These are phyloP conservation scores for Botrytis cinerea DNA, from an alignment of 2,329 filamentous ascomycete genomes.

Conservation along the genomic window DNA sequence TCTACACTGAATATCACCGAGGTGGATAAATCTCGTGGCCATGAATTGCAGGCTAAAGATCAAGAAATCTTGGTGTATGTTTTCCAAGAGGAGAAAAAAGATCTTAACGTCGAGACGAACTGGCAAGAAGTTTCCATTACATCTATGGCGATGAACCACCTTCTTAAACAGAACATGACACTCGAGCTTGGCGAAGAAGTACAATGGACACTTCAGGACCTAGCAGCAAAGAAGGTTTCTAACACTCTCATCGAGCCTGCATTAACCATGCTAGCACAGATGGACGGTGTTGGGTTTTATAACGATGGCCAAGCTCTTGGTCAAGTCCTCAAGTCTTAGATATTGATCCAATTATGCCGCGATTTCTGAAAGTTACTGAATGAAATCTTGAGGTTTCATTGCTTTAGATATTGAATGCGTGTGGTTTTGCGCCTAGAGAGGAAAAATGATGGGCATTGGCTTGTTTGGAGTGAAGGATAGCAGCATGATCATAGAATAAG, in stretches of 20 bases:
- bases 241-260: slow-evolving; percentile 28
- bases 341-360: neutral
- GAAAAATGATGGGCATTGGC: neutral
- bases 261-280: slow-evolving; percentile 31
- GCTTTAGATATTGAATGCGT: neutral
- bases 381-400: neutral
- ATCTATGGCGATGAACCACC: slow-evolving; percentile 24
- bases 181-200: slow-evolving; percentile 34
- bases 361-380: neutral
- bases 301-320: slow-evolving; percentile 31
- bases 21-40: slow-evolving; percentile 23
- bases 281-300: slow-evolving; percentile 36
- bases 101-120: neutral
- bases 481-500: neutral
- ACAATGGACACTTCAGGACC: slow-evolving; percentile 27
- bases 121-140: slow-evolving; percentile 36
- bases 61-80: slow-evolving; percentile 20
- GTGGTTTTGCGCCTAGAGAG: neutral
- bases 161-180: slow-evolving; percentile 29
- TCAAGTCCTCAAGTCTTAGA: neutral
- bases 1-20: slow-evolving; percentile 28
- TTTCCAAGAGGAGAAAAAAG: slow-evolving; percentile 16
- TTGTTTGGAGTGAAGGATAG: neutral
- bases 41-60: slow-evolving; percentile 9
- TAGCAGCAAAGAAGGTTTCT: slow-evolving; percentile 20